Evolutionary conservation across 306 rosid species (phyloP), one percentile per base, ranked within the genome.

Genomic region (Inga laurina): DNA sequence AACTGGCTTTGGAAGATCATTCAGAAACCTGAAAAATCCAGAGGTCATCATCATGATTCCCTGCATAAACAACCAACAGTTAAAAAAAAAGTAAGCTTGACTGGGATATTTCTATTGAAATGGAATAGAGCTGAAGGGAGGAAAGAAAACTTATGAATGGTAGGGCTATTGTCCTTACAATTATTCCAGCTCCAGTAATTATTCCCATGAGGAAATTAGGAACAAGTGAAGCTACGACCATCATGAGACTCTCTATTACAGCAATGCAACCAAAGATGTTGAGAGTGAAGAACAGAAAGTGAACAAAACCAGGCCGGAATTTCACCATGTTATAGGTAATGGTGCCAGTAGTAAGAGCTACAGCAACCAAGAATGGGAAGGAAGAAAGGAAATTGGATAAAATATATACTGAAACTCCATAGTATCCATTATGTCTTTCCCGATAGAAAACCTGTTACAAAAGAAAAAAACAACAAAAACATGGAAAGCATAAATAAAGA

Each of bases 131-230:
- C 19, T 12, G 59, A 32, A 12, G 57, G 56, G 56, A 72, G 56
- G 56, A 72, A 44, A 22, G 51, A 52, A 72, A 72, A 72, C 35
- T 72, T 46, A 14, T 30, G 16, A 44, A 35, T 56, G 76, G 22
- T 39, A 62, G 44, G 75, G 78, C 21, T 22, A 57, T 49, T 59
- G 76, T 81, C 78, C 97, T 90, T 86, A 96, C 99, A 88, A 96
- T 96, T 84, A 96, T 72, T 82, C 99, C 99, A 65, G 99, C 97
- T 24, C 98, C 99, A 11, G 98, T 90, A 67, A 96, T 85, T 73
- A 94, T 94, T 71, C 99, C 99, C 99, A 96, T 96, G 30, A 96
- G 97, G 83, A 94, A 96, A 87, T 96, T 96, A 30, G 99, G 99
- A 82, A 96, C 99, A 72, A 96, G 85, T 62, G 99, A 90, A 65